These are phyloP conservation scores for Teunomyces funiuensis DNA, from an alignment of 805 yeast genomes.

Conservation along the genomic window DNA sequence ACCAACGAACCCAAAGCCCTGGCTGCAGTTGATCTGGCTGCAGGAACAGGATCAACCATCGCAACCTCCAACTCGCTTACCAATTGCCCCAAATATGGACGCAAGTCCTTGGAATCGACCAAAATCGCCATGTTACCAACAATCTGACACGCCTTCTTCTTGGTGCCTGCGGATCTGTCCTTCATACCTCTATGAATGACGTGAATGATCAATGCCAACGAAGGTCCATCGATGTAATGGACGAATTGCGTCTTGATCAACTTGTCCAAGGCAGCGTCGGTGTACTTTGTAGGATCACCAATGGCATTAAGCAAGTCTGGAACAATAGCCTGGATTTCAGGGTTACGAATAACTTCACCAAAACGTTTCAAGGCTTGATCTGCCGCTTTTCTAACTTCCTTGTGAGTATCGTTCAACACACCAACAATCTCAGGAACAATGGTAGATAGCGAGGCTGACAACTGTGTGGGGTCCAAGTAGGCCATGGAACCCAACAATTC, in stretches of 20 bases:
- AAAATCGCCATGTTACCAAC: slow-evolving; percentile 98
- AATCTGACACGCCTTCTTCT: slow-evolving; percentile 93
- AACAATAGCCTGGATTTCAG: slow-evolving; percentile 91
- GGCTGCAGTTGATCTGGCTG: slow-evolving; percentile 95
- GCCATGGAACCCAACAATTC: slow-evolving; percentile 98
- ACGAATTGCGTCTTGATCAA: slow-evolving; percentile 90
- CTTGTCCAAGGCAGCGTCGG: slow-evolving; percentile 84
- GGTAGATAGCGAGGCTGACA: slow-evolving; percentile 82
- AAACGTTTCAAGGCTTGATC: slow-evolving; percentile 83
- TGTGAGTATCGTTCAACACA: slow-evolving; percentile 91
- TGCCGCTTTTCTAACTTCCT: slow-evolving; percentile 95
- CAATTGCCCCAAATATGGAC: slow-evolving; percentile 77
- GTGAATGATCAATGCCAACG: slow-evolving; percentile 90
- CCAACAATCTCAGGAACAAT: slow-evolving; percentile 97
- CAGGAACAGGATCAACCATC: slow-evolving; percentile 98
- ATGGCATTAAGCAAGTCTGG: slow-evolving; percentile 87
- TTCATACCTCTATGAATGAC: slow-evolving; percentile 94
- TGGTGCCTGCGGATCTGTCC: slow-evolving; percentile 90
- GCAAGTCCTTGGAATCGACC: slow-evolving; percentile 82
- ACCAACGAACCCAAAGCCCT: slow-evolving; percentile 95
- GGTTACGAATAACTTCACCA: slow-evolving; percentile 96
- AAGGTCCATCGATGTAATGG: slow-evolving; percentile 97
- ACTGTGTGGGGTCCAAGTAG: slow-evolving; percentile 89
- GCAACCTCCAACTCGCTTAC: slow-evolving; percentile 85
- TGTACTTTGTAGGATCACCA: slow-evolving; percentile 90